Percentiles rank a stretch among this genome's conserved stretches.
Evolutionary conservation across 2,329 filamentous ascomycete species (phyloP).

Genomic region (Tolypocladium album): DNA sequence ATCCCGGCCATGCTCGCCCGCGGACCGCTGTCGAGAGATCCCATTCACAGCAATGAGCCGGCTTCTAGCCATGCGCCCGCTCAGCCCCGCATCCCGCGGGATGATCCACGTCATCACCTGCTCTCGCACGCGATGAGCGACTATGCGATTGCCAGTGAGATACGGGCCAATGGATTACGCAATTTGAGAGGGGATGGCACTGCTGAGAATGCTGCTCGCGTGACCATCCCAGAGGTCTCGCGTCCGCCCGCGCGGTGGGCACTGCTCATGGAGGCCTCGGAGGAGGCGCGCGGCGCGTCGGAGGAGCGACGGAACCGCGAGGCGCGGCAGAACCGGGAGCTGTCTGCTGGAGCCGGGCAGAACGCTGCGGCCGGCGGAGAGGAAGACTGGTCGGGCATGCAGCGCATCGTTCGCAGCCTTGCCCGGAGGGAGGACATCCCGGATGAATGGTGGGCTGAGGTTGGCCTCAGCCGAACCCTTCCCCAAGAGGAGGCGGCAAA

Average conservation of each 20-base stretch:
- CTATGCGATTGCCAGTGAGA: background rate
- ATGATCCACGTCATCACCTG: background rate
- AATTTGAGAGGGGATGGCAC: background rate
- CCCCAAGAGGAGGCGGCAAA: slow-evolving; percentile 14
- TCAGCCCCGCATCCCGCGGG: background rate
- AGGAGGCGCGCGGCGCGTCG: background rate
- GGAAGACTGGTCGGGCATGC: slow-evolving; percentile 48
- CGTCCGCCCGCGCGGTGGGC: background rate
- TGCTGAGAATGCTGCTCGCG: background rate
- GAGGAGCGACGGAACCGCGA: background rate
- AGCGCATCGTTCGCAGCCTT: slow-evolving; percentile 60
- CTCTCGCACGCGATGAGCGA: background rate
- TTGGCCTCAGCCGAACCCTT: slow-evolving; percentile 52
- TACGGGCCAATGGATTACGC: background rate
- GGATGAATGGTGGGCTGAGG: slow-evolving; percentile 72
- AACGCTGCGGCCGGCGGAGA: slow-evolving; percentile 14
- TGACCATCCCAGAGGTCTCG: background rate
- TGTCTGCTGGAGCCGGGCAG: background rate
- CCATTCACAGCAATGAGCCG: background rate
- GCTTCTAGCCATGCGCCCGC: no score
- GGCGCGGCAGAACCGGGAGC: background rate
- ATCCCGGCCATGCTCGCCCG: slow-evolving; percentile 7
- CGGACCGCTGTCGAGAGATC: background rate
- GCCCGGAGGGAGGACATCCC: slow-evolving; percentile 64
- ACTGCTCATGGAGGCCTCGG: background rate